These are phyloP conservation scores for Acanthamoeba royreba DNA, from an alignment of 208 protist genomes.

Conservation along the genomic window DNA sequence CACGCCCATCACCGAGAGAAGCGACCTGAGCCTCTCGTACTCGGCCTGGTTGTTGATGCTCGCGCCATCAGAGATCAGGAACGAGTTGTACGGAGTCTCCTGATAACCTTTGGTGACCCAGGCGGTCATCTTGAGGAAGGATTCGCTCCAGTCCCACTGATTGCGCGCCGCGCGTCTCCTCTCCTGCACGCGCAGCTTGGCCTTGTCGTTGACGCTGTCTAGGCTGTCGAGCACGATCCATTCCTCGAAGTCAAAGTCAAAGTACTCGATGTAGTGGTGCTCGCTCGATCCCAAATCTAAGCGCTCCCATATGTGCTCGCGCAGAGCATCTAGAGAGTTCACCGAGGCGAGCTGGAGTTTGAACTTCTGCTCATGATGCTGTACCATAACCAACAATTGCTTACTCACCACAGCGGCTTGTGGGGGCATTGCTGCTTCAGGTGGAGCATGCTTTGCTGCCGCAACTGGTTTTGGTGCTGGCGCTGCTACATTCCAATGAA, in stretches of 20 bases:
- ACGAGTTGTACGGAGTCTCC: neutral
- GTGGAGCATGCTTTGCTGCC: too few relatives aligned
- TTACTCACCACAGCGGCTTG: too few relatives aligned
- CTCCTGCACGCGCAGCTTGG: neutral
- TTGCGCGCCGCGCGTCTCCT: neutral
- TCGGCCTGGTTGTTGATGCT: neutral
- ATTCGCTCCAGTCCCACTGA: neutral
- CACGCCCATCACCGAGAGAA: neutral
- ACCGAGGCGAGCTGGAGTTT: neutral
- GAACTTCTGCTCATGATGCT: neutral
- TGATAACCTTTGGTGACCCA: neutral
- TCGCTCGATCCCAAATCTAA: neutral
- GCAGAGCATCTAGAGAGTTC: neutral
- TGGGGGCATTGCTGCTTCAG: too few relatives aligned
- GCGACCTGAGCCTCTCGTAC: neutral
- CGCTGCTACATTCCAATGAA: too few relatives aligned
- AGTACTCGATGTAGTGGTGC: neutral
- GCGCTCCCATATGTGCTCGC: neutral
- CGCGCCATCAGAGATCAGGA: neutral
- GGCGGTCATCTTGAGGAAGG: neutral
- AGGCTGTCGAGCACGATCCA: neutral
- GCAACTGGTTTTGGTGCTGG: too few relatives aligned
- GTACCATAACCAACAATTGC: neutral
- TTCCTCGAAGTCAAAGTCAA: neutral
- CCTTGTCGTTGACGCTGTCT: neutral